Evolutionary conservation across 1,284 basidiomycete genomes (phyloP), one percentile per base, ranked within the genome.

Genomic region (Cryptococcus sp.): DNA sequence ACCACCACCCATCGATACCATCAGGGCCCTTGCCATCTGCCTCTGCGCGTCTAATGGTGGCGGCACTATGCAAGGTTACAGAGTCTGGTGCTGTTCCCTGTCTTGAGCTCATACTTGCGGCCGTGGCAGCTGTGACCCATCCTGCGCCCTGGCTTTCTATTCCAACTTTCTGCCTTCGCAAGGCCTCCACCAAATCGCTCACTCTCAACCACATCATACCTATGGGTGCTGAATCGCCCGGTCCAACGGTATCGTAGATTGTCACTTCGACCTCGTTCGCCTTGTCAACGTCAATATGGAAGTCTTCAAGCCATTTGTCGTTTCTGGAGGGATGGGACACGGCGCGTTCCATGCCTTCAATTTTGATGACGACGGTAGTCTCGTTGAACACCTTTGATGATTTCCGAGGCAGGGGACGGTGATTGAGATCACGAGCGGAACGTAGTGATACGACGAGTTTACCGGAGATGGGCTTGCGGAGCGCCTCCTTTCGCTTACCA

Each of bases 201-300:
- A 99, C 89, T 64, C 90, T 86, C 64, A 99, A 85, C 96, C 96
- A 99, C 19, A 98, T 82, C 72, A 99, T 84, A 43, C 96, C 96
- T 63, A 99, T 93, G 39, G 95, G 95, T 6, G 91, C 85, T 1
- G 91, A 87, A 67, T 92, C 90, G 5, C 77, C 80, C 7, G 86
- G 87, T 19, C 86, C 85, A 66, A 91, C 87, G 68, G 92, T 92
- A 80, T 99, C 96, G 70, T 94, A 96, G 25, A 99, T 86, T 16
- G 93, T 92, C 49, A 99, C 87, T 79, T 99, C 96, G 54, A 98
- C 90, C 82, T 99, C 96, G 76, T 95, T 98, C 38, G 94, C 94
- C 78, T 97, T 98, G 81, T 98, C 95, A 50, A 99, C 91, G 1
- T 89, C 85, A 61, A 99, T 91, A 77, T 96, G 91, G 64, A 99